Percentiles rank a stretch among this genome's conserved stretches.
Conservation (phyloP, 495 filamentous ascomycete genomes). For the Chlorociboria aeruginascens region DNA sequence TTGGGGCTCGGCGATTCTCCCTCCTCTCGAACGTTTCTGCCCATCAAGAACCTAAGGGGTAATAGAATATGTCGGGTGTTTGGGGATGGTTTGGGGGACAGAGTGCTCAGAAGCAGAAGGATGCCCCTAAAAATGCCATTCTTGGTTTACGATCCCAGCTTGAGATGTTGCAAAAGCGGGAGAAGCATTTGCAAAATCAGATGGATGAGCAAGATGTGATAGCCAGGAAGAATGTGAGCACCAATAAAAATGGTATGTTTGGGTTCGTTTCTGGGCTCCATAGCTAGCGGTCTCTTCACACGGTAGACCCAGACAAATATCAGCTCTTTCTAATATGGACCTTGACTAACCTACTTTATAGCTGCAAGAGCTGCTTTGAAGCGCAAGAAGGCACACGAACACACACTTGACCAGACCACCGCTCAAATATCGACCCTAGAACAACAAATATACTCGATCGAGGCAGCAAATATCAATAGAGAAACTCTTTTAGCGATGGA, state of each 20-base stretch:
- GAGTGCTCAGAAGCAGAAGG: constrained; percentile 71
- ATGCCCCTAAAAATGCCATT: constrained; percentile 95
- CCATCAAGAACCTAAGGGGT: background rate
- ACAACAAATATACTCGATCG: constrained; percentile 91
- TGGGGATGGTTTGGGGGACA: constrained; percentile 83
- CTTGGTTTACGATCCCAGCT: constrained; percentile 76
- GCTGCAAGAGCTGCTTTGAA: constrained; percentile 84
- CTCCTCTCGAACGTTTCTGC: constrained; percentile 1
- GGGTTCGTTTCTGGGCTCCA: background rate
- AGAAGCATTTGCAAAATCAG: constrained; percentile 79
- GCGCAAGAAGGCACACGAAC: constrained; percentile 88
- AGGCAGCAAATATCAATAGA: constrained; percentile 96
- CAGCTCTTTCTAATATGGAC: background rate
- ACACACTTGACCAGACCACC: constrained; percentile 78
- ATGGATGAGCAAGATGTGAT: constrained; percentile 87
- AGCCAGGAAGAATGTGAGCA: constrained; percentile 78
- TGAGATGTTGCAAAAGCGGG: constrained; percentile 95
- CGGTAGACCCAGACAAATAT: background rate
- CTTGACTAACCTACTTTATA: constrained; percentile 28
- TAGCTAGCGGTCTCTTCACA: too few species aligned
- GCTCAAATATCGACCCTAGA: constrained; percentile 86
- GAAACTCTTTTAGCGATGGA: constrained; percentile 94
- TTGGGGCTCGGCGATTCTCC: constrained; percentile 5
- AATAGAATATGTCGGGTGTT: constrained; percentile 42
- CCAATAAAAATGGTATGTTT: constrained; percentile 79